phyloP scores from a whole-genome alignment of 2,329 filamentous ascomycete species.

The Venturia pyrina region DNA sequence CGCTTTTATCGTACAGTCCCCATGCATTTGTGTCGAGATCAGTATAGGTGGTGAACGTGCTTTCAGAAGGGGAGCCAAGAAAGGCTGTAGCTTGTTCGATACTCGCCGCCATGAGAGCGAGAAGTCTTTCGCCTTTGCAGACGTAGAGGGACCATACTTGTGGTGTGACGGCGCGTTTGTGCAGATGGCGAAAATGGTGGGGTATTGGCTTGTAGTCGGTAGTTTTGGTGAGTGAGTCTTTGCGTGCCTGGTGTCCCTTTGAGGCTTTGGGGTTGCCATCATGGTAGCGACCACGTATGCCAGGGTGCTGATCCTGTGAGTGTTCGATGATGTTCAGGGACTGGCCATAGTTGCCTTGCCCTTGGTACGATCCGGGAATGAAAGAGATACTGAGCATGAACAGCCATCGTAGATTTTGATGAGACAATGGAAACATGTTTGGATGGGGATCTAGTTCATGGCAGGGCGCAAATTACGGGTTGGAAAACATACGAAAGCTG shows the following conservation, averaged over 20 bases:
- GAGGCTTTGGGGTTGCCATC: not conserved
- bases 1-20: not conserved
- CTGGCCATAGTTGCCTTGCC: not conserved
- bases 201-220: not conserved
- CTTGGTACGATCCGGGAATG: not conserved
- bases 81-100: not conserved
- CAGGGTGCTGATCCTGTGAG: not conserved
- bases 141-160: not conserved
- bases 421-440: not conserved
- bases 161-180: not conserved
- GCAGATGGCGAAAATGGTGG: not conserved
- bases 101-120: not conserved
- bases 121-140: not conserved
- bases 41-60: not conserved
- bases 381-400: not conserved
- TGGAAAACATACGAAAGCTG: not conserved
- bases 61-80: not conserved
- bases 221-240: not conserved
- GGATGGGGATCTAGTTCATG: not conserved
- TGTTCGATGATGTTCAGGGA: not conserved
- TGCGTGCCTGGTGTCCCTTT: not conserved
- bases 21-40: not conserved
- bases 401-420: not conserved
- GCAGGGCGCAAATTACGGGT: not conserved
- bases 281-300: not conserved